These are phyloP conservation scores for Cladosporium austrohemisphaericum DNA, from an alignment of 2,329 filamentous ascomycete species.

Conservation along the genomic window DNA sequence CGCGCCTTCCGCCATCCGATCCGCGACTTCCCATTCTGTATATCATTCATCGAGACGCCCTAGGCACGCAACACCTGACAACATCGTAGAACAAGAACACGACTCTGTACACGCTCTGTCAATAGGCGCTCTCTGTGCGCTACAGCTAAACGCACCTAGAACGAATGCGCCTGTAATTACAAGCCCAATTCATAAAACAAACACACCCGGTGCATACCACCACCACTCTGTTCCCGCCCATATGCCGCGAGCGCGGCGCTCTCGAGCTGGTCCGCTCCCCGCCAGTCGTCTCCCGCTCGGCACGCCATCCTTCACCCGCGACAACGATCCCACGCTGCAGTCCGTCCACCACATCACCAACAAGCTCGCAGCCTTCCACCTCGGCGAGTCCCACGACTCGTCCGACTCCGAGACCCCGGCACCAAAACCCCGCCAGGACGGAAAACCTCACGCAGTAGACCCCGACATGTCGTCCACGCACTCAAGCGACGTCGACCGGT, in stretches of 20 bases:
- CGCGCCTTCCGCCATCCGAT: too few relatives aligned
- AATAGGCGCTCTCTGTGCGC: too few relatives aligned
- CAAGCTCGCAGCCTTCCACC: background rate
- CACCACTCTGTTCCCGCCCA: background rate
- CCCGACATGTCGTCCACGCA: background rate
- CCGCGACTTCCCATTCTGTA: too few relatives aligned
- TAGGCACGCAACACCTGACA: too few relatives aligned
- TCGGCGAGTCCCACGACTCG: background rate
- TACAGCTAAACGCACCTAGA: too few relatives aligned
- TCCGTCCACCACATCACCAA: background rate
- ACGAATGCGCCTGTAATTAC: too few relatives aligned
- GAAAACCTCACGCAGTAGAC: background rate
- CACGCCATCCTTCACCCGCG: constrained; percentile 2
- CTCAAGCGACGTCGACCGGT: background rate
- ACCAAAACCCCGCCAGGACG: background rate
- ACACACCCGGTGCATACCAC: too few relatives aligned
- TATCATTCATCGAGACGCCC: too few relatives aligned
- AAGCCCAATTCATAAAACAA: too few relatives aligned
- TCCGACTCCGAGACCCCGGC: background rate
- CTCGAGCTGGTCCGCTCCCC: constrained; percentile 1
- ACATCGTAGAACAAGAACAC: too few relatives aligned
- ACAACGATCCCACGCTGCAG: background rate
- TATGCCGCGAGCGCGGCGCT: constrained; percentile 8
- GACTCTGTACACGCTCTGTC: too few relatives aligned
- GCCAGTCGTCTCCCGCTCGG: constrained; percentile 6